Evolutionary conservation across 208 protist species (phyloP).

Genomic region (Trypanosoma theileri): DNA sequence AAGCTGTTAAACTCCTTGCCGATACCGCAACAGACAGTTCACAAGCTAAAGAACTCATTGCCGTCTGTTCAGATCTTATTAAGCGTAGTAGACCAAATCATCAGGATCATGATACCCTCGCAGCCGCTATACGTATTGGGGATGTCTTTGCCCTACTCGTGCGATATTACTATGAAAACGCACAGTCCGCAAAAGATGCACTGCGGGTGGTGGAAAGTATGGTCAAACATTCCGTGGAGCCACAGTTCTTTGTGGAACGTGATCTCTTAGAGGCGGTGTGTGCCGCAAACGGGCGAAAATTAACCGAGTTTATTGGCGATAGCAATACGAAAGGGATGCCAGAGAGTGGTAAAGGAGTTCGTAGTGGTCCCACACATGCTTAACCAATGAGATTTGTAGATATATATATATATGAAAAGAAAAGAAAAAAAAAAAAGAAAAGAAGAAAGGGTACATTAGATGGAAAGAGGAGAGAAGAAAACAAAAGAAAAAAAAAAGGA

Average conservation of each 20-base stretch:
- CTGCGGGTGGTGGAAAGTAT: constrained; percentile 92
- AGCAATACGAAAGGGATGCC: neutral
- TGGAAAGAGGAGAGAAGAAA: neutral
- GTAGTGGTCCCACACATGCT: too few species aligned
- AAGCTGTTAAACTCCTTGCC: constrained; percentile 56
- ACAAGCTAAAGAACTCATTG: constrained; percentile 76
- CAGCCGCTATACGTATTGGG: constrained; percentile 88
- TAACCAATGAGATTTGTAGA: neutral
- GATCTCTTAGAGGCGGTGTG: constrained; percentile 87
- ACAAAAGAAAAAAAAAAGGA: neutral
- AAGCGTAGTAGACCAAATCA: constrained; percentile 73
- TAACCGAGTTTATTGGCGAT: constrained; percentile 48
- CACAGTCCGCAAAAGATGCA: constrained; percentile 75
- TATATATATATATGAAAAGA: neutral
- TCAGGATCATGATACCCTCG: constrained; percentile 61
- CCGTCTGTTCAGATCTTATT: constrained; percentile 85
- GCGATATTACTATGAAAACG: constrained; percentile 88
- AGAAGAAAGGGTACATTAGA: neutral
- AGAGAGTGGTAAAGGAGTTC: neutral
- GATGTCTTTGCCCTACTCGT: constrained; percentile 96
- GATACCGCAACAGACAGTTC: constrained; percentile 40
- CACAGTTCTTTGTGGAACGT: constrained; percentile 89
- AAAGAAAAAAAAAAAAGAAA: neutral
- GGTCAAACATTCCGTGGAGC: constrained; percentile 83
- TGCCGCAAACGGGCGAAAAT: constrained; percentile 63